These are phyloP conservation scores for Rubus parviflorus DNA, from an alignment of 306 rosid species.

Conservation along the genomic window DNA sequence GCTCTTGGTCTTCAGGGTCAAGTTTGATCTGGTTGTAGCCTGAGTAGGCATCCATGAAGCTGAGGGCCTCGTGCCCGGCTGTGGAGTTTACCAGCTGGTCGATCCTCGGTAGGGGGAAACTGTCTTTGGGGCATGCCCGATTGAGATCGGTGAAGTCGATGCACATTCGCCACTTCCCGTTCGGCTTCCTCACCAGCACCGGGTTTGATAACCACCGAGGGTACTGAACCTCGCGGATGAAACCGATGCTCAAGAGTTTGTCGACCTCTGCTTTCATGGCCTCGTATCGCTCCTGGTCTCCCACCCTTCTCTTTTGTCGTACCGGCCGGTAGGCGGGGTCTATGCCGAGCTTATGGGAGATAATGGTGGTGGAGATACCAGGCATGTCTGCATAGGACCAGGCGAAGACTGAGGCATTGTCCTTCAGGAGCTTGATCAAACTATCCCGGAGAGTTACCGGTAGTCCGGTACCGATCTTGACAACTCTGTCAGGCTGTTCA, in stretches of 20 bases:
- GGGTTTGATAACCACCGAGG: too few species aligned
- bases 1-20: background rate
- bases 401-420: background rate
- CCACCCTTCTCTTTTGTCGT: too few species aligned
- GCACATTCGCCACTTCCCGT: background rate
- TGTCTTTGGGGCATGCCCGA: too few species aligned
- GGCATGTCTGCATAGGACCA: background rate
- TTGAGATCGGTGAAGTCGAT: background rate
- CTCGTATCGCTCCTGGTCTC: too few species aligned
- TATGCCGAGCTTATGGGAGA: background rate
- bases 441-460: background rate
- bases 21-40: background rate
- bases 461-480: too few species aligned
- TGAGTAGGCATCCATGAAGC: background rate
- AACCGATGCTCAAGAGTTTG: too few species aligned
- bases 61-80: background rate
- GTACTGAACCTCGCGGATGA: too few species aligned
- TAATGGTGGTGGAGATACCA: background rate
- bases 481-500: too few species aligned
- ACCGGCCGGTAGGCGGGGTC: background rate
- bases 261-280: too few species aligned
- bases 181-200: background rate
- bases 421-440: background rate
- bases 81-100: too few species aligned
- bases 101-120: too few species aligned